Evolutionary conservation across 352 stramenopile species (phyloP).

Genomic region (Pythium dissimile): DNA sequence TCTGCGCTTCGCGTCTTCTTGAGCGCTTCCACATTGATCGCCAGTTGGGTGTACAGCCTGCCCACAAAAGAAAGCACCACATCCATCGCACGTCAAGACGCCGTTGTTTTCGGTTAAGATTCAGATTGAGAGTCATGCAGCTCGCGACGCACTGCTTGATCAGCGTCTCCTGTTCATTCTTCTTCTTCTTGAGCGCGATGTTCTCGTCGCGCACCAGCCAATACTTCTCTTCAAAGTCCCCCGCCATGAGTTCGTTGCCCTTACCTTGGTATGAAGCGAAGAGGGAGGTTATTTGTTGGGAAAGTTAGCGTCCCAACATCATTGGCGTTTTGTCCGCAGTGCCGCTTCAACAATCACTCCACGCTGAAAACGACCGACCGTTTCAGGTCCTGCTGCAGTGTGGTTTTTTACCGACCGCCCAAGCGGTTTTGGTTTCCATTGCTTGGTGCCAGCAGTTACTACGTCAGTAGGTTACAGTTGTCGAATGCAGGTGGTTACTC

Average conservation of each 20-base stretch:
- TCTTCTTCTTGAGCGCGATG: constrained; percentile 85
- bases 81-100: neutral
- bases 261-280: no score
- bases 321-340: constrained; percentile 3
- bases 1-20: constrained; percentile 61
- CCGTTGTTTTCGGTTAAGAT: neutral
- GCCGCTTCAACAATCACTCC: constrained; percentile 1
- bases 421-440: neutral
- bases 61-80: neutral
- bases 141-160: constrained; percentile 65
- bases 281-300: neutral
- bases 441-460: neutral
- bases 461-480: constrained; percentile 12
- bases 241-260: constrained; percentile 31
- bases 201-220: constrained; percentile 83
- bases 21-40: constrained; percentile 84
- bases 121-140: neutral
- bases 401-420: constrained; percentile 17
- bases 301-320: neutral
- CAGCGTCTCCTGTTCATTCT: constrained; percentile 89
- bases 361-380: no score
- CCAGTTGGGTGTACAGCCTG: constrained; percentile 88
- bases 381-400: no score
- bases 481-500: neutral
- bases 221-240: constrained; percentile 84